phyloP scores from a whole-genome alignment of 2,329 filamentous ascomycete genomes.

The Fusarium brachygibbosum region DNA sequence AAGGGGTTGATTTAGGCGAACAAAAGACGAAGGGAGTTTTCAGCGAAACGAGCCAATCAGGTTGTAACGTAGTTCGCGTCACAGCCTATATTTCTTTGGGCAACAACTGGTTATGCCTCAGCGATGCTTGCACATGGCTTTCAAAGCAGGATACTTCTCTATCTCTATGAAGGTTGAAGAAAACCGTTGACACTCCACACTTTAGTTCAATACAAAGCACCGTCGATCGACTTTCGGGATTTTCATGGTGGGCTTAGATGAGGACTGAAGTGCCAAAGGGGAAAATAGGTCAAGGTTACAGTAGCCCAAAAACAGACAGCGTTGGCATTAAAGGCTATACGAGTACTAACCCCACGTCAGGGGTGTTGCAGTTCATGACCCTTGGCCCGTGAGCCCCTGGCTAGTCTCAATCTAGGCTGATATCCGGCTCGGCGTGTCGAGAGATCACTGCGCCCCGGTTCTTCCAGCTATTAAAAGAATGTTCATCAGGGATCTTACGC shows the following conservation, averaged over 20 bases:
- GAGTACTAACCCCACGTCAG: neutral
- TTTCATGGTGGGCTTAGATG: fast-evolving
- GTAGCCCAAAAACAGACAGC: neutral
- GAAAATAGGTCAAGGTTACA: too few relatives aligned
- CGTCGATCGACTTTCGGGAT: neutral
- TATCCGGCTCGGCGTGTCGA: neutral
- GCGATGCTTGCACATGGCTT: too few relatives aligned
- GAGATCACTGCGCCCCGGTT: neutral
- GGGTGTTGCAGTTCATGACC: neutral
- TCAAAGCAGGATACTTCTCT: too few relatives aligned
- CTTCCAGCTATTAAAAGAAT: constrained; percentile 18
- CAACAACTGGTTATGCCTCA: neutral
- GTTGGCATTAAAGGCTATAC: neutral
- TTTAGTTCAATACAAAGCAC: neutral
- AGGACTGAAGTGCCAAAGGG: neutral
- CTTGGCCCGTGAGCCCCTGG: neutral
- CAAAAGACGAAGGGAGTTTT: neutral
- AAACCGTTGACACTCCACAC: too few relatives aligned
- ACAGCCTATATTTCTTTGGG: neutral
- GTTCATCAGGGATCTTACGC: fast-evolving
- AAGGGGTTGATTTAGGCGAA: neutral
- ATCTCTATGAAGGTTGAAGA: too few relatives aligned
- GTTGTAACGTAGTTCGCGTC: neutral
- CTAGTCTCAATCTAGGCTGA: constrained; percentile 1
- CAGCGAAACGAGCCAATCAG: neutral